phyloP scores from a whole-genome alignment of 2,329 filamentous ascomycete genomes.

The Celoporthe dispersa region DNA sequence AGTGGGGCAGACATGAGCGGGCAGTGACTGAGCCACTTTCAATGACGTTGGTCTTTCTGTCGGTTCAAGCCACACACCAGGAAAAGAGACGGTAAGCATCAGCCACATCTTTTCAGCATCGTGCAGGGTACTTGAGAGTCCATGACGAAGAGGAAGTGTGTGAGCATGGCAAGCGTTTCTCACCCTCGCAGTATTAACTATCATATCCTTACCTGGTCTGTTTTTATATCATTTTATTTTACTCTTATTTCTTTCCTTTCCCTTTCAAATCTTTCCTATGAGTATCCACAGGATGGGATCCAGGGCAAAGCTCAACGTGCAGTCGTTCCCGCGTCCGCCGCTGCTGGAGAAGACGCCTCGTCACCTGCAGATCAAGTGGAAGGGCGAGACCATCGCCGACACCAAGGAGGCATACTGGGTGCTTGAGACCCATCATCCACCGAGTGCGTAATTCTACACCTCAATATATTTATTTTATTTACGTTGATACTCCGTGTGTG shows the following conservation, averaged over 20 bases:
- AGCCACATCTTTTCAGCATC: constrained; percentile 18
- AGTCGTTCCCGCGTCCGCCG: constrained; percentile 62
- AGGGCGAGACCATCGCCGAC: constrained; percentile 58
- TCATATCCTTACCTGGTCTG: not conserved
- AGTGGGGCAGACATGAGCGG: constrained; percentile 17
- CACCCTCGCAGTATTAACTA: not conserved
- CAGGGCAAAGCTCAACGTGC: constrained; percentile 56
- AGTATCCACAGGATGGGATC: constrained; percentile 41
- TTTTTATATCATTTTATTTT: no score
- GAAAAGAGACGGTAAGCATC: constrained; percentile 1
- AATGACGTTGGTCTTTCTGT: constrained; percentile 12
- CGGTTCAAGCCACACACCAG: not conserved
- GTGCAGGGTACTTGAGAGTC: not conserved
- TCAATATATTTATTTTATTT: not conserved
- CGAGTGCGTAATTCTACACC: constrained; percentile 47
- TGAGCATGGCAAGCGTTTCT: not conserved
- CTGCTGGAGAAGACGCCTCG: constrained; percentile 56
- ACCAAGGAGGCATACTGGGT: constrained; percentile 65
- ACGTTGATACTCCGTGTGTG: no score
- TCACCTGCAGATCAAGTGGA: constrained; percentile 61
- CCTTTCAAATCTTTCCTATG: not conserved
- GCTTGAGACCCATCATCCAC: constrained; percentile 65
- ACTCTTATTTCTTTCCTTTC: not conserved
- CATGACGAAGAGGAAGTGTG: not conserved
- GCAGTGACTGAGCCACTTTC: constrained; percentile 18